Conservation (phyloP, 148 eudicot genomes). For the Chenopodium quinoa region DNA sequence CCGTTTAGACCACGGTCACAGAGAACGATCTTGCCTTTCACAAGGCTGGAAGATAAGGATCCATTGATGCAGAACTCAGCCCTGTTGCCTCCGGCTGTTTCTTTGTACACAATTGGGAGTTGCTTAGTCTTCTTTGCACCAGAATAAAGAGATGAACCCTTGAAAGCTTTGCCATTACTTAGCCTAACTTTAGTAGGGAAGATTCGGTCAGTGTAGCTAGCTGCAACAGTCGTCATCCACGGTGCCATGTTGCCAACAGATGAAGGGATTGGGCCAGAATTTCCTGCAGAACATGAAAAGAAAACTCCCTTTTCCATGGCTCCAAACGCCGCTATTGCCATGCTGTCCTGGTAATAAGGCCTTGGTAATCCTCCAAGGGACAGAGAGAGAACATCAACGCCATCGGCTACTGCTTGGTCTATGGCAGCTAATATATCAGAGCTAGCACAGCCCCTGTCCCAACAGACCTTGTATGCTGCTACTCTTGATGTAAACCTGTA, state of each 20-base stretch:
- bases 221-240: slow-evolving; percentile 71
- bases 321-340: slow-evolving; percentile 67
- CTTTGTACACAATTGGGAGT: slow-evolving; percentile 43
- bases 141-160: slow-evolving; percentile 52
- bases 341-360: slow-evolving; percentile 54
- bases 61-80: slow-evolving; percentile 52
- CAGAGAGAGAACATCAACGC: slow-evolving; percentile 64
- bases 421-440: slow-evolving; percentile 72
- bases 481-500: slow-evolving; percentile 53
- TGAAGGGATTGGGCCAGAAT: slow-evolving; percentile 61
- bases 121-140: slow-evolving; percentile 39
- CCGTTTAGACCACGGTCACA: slow-evolving; percentile 59
- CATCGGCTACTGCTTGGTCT: slow-evolving; percentile 59
- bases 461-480: slow-evolving; percentile 76
- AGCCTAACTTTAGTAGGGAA: slow-evolving; percentile 55
- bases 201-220: slow-evolving; percentile 55
- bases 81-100: slow-evolving; percentile 40
- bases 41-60: slow-evolving; percentile 36
- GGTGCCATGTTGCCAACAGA: slow-evolving; percentile 69
- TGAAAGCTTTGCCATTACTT: slow-evolving; percentile 45
- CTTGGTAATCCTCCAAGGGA: slow-evolving; percentile 61
- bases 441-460: slow-evolving; percentile 55
- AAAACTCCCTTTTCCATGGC: slow-evolving; percentile 56
- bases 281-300: slow-evolving; percentile 73
- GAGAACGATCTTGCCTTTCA: slow-evolving; percentile 58